Evolutionary conservation across 2,329 filamentous ascomycete species (phyloP), one percentile per base, ranked within the genome.

Genomic region (Curvularia spicifera): DNA sequence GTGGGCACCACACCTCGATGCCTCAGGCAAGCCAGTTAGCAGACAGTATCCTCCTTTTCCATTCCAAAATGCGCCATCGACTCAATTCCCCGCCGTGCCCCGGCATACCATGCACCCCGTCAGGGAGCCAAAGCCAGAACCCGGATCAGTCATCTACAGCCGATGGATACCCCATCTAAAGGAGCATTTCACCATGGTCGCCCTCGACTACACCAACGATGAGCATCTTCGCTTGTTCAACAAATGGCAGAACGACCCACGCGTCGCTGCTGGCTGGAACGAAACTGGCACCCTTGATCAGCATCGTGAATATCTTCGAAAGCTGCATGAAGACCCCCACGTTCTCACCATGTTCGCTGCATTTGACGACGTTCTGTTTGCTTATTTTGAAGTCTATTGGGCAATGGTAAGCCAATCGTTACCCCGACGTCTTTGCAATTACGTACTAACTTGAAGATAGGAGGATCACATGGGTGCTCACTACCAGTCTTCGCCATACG

Each of bases 371-470:
- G 83, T 82, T 1, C 84, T 81, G 47, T 93, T 93, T 73, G 87
- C 89, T 0, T 93, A 93, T 73, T 93, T 91, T 71, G 91, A 94
- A 74, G 81, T 93, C 1, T 93, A 93, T 75, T 93, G 89, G 89
- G 88, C 87, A 35, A 87, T 87, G 80, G 84, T 85, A 77, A 61
- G 76, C 66, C 22, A 48, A 33, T n/a, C 24, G 50, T 20, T 5
- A 13, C 8, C 39, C 29, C 9, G 20, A 15, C 35, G 15, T 51
- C 3, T 13, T 28, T 4, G 29, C 29, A 53, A 31, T 44, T 53
- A 55, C 31, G 42, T 29, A 56, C 67, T 74, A 53, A 75, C 51
- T 37, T 13, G 45, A 10, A 43, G 12, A 18, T 61, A 83, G 80
- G 85, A 87, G 73, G 85, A 87, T 61, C 83, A 86, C 60, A 82